Evolutionary conservation across 129 eudicot genomes (phyloP).

Genomic region (Flaveria ramosissima): DNA sequence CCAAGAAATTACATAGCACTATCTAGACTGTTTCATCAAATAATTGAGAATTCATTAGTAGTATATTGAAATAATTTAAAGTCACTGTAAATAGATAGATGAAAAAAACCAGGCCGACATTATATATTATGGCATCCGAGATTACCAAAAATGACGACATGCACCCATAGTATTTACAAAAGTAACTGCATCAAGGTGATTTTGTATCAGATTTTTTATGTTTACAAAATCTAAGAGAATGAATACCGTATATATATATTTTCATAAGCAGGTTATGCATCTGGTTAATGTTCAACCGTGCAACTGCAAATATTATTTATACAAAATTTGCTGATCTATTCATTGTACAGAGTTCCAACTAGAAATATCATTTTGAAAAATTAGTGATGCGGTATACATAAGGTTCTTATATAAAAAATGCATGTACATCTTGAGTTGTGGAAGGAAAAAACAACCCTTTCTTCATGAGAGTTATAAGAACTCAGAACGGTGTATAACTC

Average conservation of each 20-base stretch:
- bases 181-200: neutral
- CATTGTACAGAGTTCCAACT: neutral
- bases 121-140: neutral
- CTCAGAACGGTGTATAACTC: constrained; percentile 51
- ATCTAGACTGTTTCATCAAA: constrained; percentile 2
- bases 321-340: constrained; percentile 17
- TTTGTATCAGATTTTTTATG: constrained; percentile 10
- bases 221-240: neutral
- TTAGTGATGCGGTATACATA: neutral
- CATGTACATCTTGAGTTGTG: constrained; percentile 10
- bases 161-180: neutral
- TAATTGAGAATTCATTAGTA: neutral
- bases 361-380: neutral
- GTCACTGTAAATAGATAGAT: neutral
- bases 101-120: constrained; percentile 8
- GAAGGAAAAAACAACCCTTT: constrained; percentile 52
- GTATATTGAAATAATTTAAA: neutral
- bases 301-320: neutral
- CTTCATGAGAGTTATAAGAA: constrained; percentile 49
- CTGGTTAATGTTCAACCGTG: neutral
- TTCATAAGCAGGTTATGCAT: neutral
- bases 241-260: neutral
- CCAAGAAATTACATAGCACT: neutral
- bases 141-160: constrained; percentile 5
- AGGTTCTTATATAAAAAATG: constrained; percentile 19